Evolutionary conservation across 208 protist species (phyloP), one percentile per base, ranked within the genome.

Genomic region (Acanthamoeba pearcei): DNA sequence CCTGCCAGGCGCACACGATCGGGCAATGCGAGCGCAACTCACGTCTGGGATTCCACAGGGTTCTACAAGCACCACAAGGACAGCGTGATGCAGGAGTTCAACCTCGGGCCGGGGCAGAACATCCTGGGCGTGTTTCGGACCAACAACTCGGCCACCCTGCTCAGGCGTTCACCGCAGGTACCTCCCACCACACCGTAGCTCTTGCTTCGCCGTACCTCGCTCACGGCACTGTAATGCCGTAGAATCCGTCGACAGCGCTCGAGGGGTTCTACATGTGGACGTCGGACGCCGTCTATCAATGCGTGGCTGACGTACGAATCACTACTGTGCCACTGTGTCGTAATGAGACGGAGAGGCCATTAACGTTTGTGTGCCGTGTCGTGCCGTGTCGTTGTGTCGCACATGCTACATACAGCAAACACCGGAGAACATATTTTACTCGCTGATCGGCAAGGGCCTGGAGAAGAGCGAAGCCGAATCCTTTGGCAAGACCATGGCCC

Each of bases 11-110:
- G 38, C 38, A 38, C 1, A 38, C 38, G 38, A 2, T 38, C 38
- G 38, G 38, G 38, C 38, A 38, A 38, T 38, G 38, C 38, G 38
- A 38, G 38, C 38, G 38, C 38, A 38, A 38, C 38, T 38, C 38
- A 38, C 38, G 1, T 38, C 38, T 38, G 38, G 38, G 38, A 38
- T 8, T 19, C 9, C 68, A 24, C 51, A 88, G 80, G 80, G 80
- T 88, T 88, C 55, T 88, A 88, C 80, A 88, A 88, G 80, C 80
- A 88, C 19, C 46, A 88, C 80, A 88, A 88, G 55, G 55, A 88
- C 53, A 88, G 80, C 55, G 80, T 88, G 55, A 88, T 88, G 80
- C 80, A 88, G 55, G 80, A 88, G 35, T 88, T 88, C 32, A 66
- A 66, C 55, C 80, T 88, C 35, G 53, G 53, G 80, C 51, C 80